These are phyloP conservation scores for Beauveria bassiana DNA, from an alignment of 2,329 filamentous ascomycete species.

Conservation along the genomic window DNA sequence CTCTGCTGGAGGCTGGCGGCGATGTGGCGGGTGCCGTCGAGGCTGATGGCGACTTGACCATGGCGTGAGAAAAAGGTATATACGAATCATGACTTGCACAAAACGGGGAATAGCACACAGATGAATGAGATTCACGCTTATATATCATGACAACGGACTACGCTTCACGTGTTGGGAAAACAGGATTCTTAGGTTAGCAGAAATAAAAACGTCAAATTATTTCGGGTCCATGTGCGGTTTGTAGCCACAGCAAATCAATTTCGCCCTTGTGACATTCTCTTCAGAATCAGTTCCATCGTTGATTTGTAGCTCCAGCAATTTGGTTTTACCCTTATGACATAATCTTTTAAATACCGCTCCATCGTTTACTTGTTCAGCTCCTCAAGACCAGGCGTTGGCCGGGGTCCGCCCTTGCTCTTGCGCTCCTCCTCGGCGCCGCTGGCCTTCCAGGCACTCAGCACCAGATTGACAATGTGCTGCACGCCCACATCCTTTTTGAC, in stretches of 20 bases:
- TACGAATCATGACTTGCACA: background rate
- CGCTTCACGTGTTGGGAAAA: constrained; percentile 9
- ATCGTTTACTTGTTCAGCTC: constrained; percentile 25
- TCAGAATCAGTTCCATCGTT: background rate
- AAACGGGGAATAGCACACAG: background rate
- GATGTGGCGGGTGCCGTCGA: constrained; percentile 11
- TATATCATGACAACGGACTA: constrained; percentile 9
- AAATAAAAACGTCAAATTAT: background rate
- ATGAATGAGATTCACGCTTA: background rate
- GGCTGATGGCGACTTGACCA: constrained; percentile 26
- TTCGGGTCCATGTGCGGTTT: background rate
- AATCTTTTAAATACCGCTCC: background rate
- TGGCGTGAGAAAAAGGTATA: constrained; percentile 16
- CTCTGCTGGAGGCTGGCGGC: constrained; percentile 31
- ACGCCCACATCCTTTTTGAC: constrained; percentile 89
- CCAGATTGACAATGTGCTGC: constrained; percentile 78
- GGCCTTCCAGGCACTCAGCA: constrained; percentile 85
- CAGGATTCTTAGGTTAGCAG: background rate
- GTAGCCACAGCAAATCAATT: background rate
- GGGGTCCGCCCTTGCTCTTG: constrained; percentile 47
- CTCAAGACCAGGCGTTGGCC: constrained; percentile 48
- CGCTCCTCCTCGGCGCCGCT: constrained; percentile 66
- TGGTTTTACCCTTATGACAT: background rate
- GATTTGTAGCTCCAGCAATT: background rate
- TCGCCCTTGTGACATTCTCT: background rate